phyloP scores from a whole-genome alignment of 1,139 yeast genomes.

The Pichia sp. region DNA sequence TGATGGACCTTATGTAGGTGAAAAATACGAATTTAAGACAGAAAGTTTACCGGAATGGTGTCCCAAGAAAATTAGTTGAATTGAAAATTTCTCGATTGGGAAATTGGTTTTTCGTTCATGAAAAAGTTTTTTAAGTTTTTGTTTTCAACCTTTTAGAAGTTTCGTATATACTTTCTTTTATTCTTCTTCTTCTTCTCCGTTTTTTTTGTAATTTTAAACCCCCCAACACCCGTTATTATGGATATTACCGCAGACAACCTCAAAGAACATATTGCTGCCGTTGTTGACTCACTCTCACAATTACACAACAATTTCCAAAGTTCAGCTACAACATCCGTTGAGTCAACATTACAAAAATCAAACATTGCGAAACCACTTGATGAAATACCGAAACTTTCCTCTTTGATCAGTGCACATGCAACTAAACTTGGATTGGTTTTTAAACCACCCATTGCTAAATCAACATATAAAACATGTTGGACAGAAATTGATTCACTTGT shows the following conservation, averaged over 20 bases:
- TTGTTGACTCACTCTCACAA: slow-evolving; percentile 2
- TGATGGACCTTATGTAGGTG: slow-evolving; percentile 20
- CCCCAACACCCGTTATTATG: background rate
- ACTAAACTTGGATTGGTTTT: slow-evolving; percentile 76
- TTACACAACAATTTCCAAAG: slow-evolving; percentile 2
- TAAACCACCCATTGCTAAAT: slow-evolving; percentile 48
- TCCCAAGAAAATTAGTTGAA: background rate
- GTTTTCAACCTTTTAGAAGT: too few relatives aligned
- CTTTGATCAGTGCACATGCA: slow-evolving; percentile 66
- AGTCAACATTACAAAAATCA: slow-evolving; percentile 27
- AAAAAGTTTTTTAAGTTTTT: too few relatives aligned
- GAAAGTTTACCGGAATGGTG: background rate
- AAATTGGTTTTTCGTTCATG: too few relatives aligned
- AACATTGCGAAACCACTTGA: slow-evolving; percentile 41
- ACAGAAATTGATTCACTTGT: slow-evolving; percentile 47
- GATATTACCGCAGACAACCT: slow-evolving; percentile 5
- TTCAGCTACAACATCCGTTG: background rate
- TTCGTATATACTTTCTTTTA: too few relatives aligned
- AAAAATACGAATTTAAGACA: background rate
- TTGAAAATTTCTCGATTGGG: too few relatives aligned
- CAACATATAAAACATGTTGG: slow-evolving; percentile 42
- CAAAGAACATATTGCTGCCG: slow-evolving; percentile 2
- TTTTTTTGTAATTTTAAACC: background rate
- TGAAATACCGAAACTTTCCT: slow-evolving; percentile 54
- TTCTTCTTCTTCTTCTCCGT: too few relatives aligned